Percentiles rank a stretch among this genome's conserved stretches.
Evolutionary conservation across 176 grass and related monocot species (phyloP).

Genomic region (Carex kokanica): DNA sequence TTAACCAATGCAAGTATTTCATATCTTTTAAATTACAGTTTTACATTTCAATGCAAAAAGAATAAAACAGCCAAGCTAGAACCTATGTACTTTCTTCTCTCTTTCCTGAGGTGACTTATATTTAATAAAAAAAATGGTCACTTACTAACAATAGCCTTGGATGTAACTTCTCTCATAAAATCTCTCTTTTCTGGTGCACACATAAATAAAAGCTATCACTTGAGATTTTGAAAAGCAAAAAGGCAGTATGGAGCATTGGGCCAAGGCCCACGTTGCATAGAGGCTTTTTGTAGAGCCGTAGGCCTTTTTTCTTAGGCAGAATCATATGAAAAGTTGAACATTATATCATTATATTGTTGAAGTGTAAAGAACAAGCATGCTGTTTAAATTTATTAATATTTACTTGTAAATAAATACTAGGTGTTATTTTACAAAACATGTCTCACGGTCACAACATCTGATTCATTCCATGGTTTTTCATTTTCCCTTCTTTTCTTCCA

Average conservation of each 20-base stretch:
- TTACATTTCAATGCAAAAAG: background rate
- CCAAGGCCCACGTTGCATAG: slow-evolving; percentile 24
- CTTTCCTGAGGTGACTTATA: background rate
- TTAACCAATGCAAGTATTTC: background rate
- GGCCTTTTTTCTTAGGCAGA: slow-evolving; percentile 19
- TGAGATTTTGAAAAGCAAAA: slow-evolving; percentile 14
- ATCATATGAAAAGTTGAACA: slow-evolving; percentile 11
- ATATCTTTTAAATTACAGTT: background rate
- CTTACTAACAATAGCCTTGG: background rate
- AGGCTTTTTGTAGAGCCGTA: slow-evolving; percentile 19
- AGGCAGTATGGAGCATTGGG: slow-evolving; percentile 13
- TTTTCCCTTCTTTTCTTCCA: background rate
- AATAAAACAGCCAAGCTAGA: background rate
- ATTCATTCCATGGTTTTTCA: background rate
- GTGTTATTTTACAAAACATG: background rate
- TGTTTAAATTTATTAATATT: background rate
- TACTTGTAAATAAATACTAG: background rate
- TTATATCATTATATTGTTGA: background rate
- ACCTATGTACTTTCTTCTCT: background rate
- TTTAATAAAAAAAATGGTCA: background rate
- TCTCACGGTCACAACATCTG: too few species aligned
- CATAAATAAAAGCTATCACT: background rate
- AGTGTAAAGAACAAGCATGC: slow-evolving; percentile 12
- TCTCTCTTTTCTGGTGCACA: background rate
- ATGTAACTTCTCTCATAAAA: background rate